Evolutionary conservation across 257 asterid species (phyloP), one percentile per base, ranked within the genome.

Genomic region (Voacanga thouarsii): DNA sequence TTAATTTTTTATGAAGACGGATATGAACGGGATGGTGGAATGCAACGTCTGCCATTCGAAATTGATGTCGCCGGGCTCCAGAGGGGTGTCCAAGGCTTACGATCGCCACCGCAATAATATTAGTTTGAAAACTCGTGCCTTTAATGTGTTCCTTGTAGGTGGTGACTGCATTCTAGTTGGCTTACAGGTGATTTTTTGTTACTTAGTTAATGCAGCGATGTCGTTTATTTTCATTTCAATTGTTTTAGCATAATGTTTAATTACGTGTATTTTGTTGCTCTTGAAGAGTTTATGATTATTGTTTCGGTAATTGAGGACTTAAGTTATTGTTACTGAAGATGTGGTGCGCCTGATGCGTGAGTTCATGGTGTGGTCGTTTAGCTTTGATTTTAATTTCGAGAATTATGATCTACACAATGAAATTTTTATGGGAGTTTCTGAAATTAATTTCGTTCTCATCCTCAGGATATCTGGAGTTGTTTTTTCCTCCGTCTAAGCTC

Each of bases 11-110:
- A 70, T 71, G 81, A 73, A 50, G 18, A 33, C 72, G 75, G 71
- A 66, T 23, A 83, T 77, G 89, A 81, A 86, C 59, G 87, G 82
- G 78, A 70, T 81, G 81, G 81, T 60, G 82, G 89, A 86, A 75
- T 86, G 89, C 84, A 86, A 85, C 78, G 87, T 86, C 73, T 83
- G 89, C 83, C 89, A 79, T 79, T 83, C 89, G 44, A 86, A 86
- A 78, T 71, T 86, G 80, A 79, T 80, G 81, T 77, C 86, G 18
- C 85, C 85, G 57, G 28, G 30, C 71, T 45, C 85, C 50, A 70
- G 67, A 67, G 69, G 83, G 0, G 79, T 83, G 21, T 81, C 85
- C 47, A 86, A 85, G 80, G 87, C 89, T 0, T 86, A 83, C 69
- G 87, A 83, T 80, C 85, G 80, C 56, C 89, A 86, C 67, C 87